phyloP scores from a whole-genome alignment of 768 basidiomycete species.

The Nidularia pulvinata region DNA sequence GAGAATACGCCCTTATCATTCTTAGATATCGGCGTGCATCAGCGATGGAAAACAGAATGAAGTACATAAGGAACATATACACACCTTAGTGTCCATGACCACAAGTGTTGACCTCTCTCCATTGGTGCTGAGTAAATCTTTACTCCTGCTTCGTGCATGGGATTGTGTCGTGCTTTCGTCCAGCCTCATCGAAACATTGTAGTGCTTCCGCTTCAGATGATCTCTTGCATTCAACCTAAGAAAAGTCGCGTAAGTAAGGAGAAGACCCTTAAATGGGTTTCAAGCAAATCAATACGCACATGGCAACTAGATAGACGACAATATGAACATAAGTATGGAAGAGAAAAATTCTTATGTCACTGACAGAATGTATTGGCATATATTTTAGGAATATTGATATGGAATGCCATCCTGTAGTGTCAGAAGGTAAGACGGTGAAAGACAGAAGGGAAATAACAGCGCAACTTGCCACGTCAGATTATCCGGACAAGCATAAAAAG shows the following conservation, averaged over 20 bases:
- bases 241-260: neutral
- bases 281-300: neutral
- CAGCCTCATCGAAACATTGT: neutral
- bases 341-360: neutral
- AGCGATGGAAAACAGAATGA: neutral
- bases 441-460: too few species aligned
- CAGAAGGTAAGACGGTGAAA: too few species aligned
- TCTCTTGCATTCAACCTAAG: neutral
- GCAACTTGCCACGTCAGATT: too few species aligned
- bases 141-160: neutral
- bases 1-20: neutral
- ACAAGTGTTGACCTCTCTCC: neutral
- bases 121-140: neutral
- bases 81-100: neutral
- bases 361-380: neutral
- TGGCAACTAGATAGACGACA: neutral
- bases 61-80: neutral
- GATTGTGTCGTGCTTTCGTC: neutral
- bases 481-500: constrained; percentile 34
- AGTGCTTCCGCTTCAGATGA: neutral
- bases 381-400: neutral
- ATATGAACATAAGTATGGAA: neutral
- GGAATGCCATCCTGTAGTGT: neutral
- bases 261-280: neutral
- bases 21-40: too few species aligned